These are phyloP conservation scores for Leccinum ochraceum DNA, from an alignment of 768 basidiomycete species.

Conservation along the genomic window DNA sequence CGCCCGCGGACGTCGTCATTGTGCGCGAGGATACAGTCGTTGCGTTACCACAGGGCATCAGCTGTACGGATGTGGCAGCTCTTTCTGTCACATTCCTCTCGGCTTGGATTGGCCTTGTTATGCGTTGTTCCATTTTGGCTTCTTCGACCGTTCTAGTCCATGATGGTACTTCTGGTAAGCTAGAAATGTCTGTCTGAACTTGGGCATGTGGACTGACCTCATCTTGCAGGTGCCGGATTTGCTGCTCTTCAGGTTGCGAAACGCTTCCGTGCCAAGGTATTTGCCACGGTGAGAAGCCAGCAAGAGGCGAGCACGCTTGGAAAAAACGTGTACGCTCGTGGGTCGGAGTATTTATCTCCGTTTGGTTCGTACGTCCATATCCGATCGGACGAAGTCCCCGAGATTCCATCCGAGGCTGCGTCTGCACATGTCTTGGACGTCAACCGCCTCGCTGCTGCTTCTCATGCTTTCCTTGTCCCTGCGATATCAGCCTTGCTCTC, in stretches of 20 bases:
- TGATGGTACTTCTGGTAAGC: constrained; percentile 29
- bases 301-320: constrained; percentile 19
- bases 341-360: constrained; percentile 22
- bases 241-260: constrained; percentile 30
- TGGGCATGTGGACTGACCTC: neutral
- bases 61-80: constrained; percentile 21
- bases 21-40: constrained; percentile 15
- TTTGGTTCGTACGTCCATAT: constrained; percentile 30
- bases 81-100: constrained; percentile 25
- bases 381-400: constrained; percentile 15
- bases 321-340: constrained; percentile 16
- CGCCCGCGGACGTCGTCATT: constrained; percentile 17
- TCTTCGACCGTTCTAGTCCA: constrained; percentile 29
- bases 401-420: constrained; percentile 21
- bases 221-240: constrained; percentile 21
- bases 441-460: constrained; percentile 21
- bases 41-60: constrained; percentile 16
- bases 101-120: constrained; percentile 30
- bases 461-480: constrained; percentile 21
- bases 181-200: neutral
- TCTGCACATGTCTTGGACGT: constrained; percentile 24
- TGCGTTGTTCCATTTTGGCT: constrained; percentile 18
- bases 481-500: constrained; percentile 20
- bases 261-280: constrained; percentile 20
- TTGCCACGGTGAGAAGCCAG: constrained; percentile 23